Percentiles rank a stretch among this genome's conserved stretches.
phyloP scores from a whole-genome alignment of 768 basidiomycete genomes.

The Auricularia auricula-judae region DNA sequence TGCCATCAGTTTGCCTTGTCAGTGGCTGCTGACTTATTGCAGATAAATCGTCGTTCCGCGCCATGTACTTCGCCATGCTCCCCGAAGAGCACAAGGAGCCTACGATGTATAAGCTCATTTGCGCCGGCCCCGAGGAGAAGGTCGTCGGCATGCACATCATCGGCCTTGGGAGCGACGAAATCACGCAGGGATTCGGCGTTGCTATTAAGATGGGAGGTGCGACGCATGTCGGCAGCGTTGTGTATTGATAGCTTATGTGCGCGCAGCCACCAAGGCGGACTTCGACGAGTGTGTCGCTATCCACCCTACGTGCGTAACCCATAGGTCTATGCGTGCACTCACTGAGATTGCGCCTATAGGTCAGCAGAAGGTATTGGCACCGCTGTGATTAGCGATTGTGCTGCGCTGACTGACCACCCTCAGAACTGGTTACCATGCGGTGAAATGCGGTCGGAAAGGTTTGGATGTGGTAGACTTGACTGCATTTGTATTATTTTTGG shows the following conservation, averaged over 20 bases:
- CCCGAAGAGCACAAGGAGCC: slow-evolving; percentile 89
- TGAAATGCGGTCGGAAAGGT: not conserved
- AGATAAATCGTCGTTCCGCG: slow-evolving; percentile 75
- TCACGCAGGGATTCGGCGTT: slow-evolving; percentile 92
- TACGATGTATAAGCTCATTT: slow-evolving; percentile 85
- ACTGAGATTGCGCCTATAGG: slow-evolving; percentile 1
- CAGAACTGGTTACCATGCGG: slow-evolving; percentile 7
- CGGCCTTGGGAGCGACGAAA: slow-evolving; percentile 86
- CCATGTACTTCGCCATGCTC: slow-evolving; percentile 89
- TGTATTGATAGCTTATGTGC: not conserved
- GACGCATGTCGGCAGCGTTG: slow-evolving; percentile 8
- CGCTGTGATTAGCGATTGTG: not conserved
- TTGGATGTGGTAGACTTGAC: slow-evolving; percentile 18
- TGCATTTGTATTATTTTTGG: not conserved
- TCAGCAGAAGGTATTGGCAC: slow-evolving; percentile 8
- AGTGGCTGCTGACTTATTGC: slow-evolving; percentile 4
- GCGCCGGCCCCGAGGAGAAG: slow-evolving; percentile 79
- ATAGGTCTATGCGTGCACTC: not conserved
- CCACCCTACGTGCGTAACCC: slow-evolving; percentile 62
- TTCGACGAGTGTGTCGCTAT: slow-evolving; percentile 86
- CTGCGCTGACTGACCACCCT: not conserved
- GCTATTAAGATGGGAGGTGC: slow-evolving; percentile 89
- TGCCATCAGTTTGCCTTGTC: slow-evolving; percentile 13
- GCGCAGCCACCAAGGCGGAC: slow-evolving; percentile 59
- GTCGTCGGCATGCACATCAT: slow-evolving; percentile 95